Evolutionary conservation across 2,329 filamentous ascomycete genomes (phyloP), one percentile per base, ranked within the genome.

Genomic region (Ophiosphaerella narmari): DNA sequence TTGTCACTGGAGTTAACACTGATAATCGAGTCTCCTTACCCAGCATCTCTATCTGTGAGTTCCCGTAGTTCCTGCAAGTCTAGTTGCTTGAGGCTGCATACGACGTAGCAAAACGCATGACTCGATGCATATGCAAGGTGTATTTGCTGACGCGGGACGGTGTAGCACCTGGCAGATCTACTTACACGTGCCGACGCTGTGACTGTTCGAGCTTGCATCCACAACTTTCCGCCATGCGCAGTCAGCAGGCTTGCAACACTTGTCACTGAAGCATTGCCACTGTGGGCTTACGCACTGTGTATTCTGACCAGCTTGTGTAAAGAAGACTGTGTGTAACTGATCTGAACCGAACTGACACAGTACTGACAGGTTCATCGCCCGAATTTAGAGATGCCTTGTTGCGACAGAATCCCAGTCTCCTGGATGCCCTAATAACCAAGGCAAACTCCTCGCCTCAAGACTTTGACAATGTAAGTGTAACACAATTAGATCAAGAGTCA

Each of bases 271-370:
- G 78, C 77, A 23, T 66, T 85, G 32, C 74, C 78, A 31, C 74
- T 77, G 39, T 82, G 80, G 68, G 73, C 77, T 4, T 79, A 80
- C 52, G 76, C 80, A 5, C 59, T 84, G 47, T 70, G 75, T 26
- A 71, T 85, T 24, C 65, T 86, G 34, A 66, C 75, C n/a, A 65
- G 59, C 33, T 75, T 85, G 26, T 76, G 80, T 82, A 72, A 36
- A 50, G 46, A 39, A 44, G 34, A 16, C 32, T 40, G 24, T 42
- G 35, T 49, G 12, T 32, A 43, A 26, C 13, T 5, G 14, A 14
- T 3, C 26, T 29, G 26, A 21, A 34, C 12, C 12, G 46, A 29
- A 44, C 62, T 67, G 54, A 64, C 56, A 46, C 18, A n/a, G n/a
- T n/a, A 3, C 21, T 51, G 32, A 16, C 36, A 73, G 70, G 62